Percentiles rank a stretch among this genome's conserved stretches.
Evolutionary conservation across 2,329 filamentous ascomycete species (phyloP).

Genomic region (Paraconiothyrium sp.): DNA sequence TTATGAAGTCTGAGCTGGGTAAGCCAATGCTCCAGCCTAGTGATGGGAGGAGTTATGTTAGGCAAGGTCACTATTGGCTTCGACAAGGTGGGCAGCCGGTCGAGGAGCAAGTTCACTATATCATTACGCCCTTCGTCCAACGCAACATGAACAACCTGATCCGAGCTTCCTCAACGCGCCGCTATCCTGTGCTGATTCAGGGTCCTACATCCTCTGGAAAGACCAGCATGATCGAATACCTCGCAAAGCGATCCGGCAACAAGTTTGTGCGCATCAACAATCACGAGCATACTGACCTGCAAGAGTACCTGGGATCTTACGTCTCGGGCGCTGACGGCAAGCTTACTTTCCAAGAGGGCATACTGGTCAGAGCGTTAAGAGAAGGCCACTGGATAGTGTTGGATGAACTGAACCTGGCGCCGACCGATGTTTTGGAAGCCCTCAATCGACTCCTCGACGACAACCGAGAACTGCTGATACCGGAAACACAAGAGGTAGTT

Average conservation of each 20-base stretch:
- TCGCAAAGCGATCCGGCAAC: conserved; percentile 96
- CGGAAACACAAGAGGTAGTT: conserved; percentile 94
- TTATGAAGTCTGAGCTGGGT: conserved; percentile 76
- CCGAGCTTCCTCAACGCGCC: conserved; percentile 87
- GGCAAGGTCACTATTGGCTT: conserved; percentile 92
- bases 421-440: conserved; percentile 95
- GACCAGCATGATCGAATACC: conserved; percentile 98
- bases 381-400: conserved; percentile 98
- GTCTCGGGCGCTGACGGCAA: conserved; percentile 85
- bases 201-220: conserved; percentile 97
- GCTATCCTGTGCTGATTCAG: conserved; percentile 94
- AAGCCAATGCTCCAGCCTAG: conserved; percentile 80
- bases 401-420: conserved; percentile 95
- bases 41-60: conserved; percentile 81
- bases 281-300: conserved; percentile 96
- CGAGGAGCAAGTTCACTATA: conserved; percentile 85
- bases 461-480: conserved; percentile 93
- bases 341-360: conserved; percentile 89
- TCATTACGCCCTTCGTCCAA: conserved; percentile 94
- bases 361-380: conserved; percentile 90
- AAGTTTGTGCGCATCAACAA: conserved; percentile 99
- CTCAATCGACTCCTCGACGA: conserved; percentile 95
- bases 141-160: conserved; percentile 95
- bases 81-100: conserved; percentile 74
- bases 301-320: conserved; percentile 97